A percentile compares a stretch with the other conserved stretches of the same genome.
Conservation (phyloP, 768 basidiomycete genomes). For the Phylloporus sp. region DNA sequence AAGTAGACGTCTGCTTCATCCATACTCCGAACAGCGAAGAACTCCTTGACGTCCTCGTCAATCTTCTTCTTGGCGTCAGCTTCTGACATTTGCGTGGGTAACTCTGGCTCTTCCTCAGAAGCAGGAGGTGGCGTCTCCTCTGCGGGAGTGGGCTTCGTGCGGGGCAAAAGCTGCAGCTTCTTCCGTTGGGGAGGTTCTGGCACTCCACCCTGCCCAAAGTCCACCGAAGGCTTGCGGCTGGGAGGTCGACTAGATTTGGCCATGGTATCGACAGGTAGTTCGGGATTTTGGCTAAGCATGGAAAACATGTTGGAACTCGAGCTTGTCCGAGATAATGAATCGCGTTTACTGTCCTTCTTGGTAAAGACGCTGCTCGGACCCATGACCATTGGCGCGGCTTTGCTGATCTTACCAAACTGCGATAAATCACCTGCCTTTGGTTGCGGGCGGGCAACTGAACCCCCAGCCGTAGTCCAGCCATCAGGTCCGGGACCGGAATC, state of each 20-base stretch:
- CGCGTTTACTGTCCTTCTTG: slow-evolving; percentile 66
- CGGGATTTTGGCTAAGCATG: slow-evolving; percentile 66
- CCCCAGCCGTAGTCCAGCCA: slow-evolving; percentile 80
- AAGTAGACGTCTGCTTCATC: slow-evolving; percentile 90
- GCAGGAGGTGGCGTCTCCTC: slow-evolving; percentile 42
- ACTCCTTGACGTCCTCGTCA: slow-evolving; percentile 79
- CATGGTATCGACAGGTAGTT: slow-evolving; percentile 50
- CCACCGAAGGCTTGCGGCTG: slow-evolving; percentile 49
- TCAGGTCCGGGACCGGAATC: slow-evolving; percentile 72
- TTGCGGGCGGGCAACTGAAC: slow-evolving; percentile 49
- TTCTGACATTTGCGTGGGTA: slow-evolving; percentile 51
- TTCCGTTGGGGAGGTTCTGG: slow-evolving; percentile 57
- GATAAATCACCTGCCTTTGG: slow-evolving; percentile 83
- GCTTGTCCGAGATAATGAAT: slow-evolving; percentile 73
- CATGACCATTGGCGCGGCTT: slow-evolving; percentile 67
- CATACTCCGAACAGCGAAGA: slow-evolving; percentile 78
- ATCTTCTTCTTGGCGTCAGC: slow-evolving; percentile 72
- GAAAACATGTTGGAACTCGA: slow-evolving; percentile 87
- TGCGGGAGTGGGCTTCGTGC: slow-evolving; percentile 61
- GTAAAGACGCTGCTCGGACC: slow-evolving; percentile 85
- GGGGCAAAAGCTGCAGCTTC: slow-evolving; percentile 71
- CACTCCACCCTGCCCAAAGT: slow-evolving; percentile 41
- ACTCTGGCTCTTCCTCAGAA: slow-evolving; percentile 49
- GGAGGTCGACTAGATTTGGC: slow-evolving; percentile 51
- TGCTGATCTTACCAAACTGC: slow-evolving; percentile 83